Percentiles rank a stretch among this genome's conserved stretches.
Conservation (phyloP, 2,329 filamentous ascomycete species). For the Escovopsis sp. region DNA sequence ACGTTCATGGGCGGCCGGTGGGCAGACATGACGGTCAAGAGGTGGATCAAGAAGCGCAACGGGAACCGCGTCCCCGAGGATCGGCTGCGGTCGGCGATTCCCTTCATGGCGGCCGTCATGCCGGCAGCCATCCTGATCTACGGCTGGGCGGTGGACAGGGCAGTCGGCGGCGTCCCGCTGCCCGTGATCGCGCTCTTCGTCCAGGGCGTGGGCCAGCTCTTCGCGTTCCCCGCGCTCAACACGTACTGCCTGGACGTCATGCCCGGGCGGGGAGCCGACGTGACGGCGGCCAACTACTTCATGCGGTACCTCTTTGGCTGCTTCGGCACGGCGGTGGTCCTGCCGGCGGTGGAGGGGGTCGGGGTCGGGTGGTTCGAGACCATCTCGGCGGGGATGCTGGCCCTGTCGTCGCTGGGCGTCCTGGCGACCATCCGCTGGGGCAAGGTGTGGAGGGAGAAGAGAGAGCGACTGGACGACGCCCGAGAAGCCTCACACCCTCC, state of each 20-base stretch:
- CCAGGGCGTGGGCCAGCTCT: constrained; percentile 59
- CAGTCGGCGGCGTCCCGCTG: constrained; percentile 36
- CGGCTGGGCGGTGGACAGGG: constrained; percentile 34
- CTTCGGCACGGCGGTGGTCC: constrained; percentile 50
- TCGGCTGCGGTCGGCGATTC: constrained; percentile 42
- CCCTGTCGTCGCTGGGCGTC: constrained; percentile 20
- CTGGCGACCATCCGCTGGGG: constrained; percentile 25
- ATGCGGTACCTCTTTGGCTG: constrained; percentile 63
- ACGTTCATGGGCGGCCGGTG: constrained; percentile 59
- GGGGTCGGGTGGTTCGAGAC: constrained; percentile 74
- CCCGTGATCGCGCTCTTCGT: constrained; percentile 61
- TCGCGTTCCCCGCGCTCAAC: constrained; percentile 62
- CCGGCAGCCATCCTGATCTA: constrained; percentile 51
- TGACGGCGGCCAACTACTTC: constrained; percentile 69
- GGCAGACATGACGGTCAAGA: constrained; percentile 50
- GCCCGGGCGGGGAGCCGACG: constrained; percentile 51
- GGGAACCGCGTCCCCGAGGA: constrained; percentile 53
- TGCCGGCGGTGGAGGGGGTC: constrained; percentile 58
- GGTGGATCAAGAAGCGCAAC: constrained; percentile 43
- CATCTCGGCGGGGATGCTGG: constrained; percentile 30
- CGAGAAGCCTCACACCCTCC: constrained; percentile 5
- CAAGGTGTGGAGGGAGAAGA: constrained; percentile 22
- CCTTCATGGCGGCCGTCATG: constrained; percentile 40
- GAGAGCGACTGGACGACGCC: constrained; percentile 19
- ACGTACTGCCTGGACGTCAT: constrained; percentile 76